phyloP scores from a whole-genome alignment of 1,139 yeast species.

The Diutina neorugosa region DNA sequence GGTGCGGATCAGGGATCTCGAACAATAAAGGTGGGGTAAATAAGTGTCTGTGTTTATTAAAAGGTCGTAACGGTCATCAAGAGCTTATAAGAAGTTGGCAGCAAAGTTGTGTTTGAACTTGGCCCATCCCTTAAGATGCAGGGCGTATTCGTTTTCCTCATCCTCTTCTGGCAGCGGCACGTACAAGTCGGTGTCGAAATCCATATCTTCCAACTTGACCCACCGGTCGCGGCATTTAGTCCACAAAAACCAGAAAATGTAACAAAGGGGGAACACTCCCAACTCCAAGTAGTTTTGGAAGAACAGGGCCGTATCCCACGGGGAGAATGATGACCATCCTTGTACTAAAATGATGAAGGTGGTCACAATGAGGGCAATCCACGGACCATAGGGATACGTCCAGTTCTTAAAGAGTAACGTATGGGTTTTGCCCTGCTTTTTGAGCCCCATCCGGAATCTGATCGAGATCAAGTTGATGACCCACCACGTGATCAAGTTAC shows the following conservation, averaged over 20 bases:
- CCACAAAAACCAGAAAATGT: slow-evolving; percentile 16
- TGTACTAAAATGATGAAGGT: slow-evolving; percentile 23
- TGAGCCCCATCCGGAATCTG: slow-evolving; percentile 28
- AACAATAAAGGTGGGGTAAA: background rate
- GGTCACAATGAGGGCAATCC: slow-evolving; percentile 21
- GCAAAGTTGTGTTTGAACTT: slow-evolving; percentile 22
- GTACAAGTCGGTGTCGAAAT: slow-evolving; percentile 49
- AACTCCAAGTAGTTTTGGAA: slow-evolving; percentile 28
- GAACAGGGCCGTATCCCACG: slow-evolving; percentile 24
- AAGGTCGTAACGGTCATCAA: background rate
- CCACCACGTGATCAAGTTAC: slow-evolving; percentile 33
- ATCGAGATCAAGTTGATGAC: slow-evolving; percentile 27
- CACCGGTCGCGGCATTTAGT: slow-evolving; percentile 13
- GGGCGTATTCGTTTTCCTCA: slow-evolving; percentile 24
- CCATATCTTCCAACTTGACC: slow-evolving; percentile 43
- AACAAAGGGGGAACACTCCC: slow-evolving; percentile 25
- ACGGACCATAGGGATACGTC: slow-evolving; percentile 33
- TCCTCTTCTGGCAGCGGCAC: slow-evolving; percentile 37
- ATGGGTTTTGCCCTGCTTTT: slow-evolving; percentile 22
- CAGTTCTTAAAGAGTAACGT: slow-evolving; percentile 25
- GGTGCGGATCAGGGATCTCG: background rate
- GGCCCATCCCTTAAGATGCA: slow-evolving; percentile 33
- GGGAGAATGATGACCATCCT: slow-evolving; percentile 44
- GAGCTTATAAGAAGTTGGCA: slow-evolving; percentile 17
- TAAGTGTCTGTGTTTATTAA: background rate